Evolutionary conservation across 345 rosid species (phyloP), one percentile per base, ranked within the genome.

Genomic region (Eucalyptus lansdowneana): DNA sequence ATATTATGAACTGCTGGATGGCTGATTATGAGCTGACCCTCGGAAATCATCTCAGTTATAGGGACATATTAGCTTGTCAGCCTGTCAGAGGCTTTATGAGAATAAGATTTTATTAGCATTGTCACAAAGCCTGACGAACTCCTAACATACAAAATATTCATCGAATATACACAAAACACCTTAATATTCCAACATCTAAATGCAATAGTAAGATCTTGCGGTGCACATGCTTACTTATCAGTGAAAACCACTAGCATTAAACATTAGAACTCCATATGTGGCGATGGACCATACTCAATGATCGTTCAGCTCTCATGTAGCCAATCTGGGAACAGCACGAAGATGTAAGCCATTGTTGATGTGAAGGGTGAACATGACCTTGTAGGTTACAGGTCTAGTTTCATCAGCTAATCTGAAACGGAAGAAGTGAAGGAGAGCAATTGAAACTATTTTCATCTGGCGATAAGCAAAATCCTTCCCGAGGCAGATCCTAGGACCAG

Each of bases 401-500:
- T 94, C 96, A 47, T 96, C 95, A 6, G 89, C 94, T 91, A 95
- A 40, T 65, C 92, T 94, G 91, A 96, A 96, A 53, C 91, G 93
- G 88, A 95, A 95, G 92, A 90, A 96, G 15, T 91, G 94, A 83
- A 97, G 93, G 87, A 97, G 95, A 5, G 95, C 95, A 40, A 91
- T 92, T 8, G 98, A 90, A 8, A 92, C 83, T 83, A 97, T 97
- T 95, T 96, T 96, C 98, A 97, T 96, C 88, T 96, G 96, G 85
- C 96, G 60, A 90, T 93, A 95, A 60, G 98, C 99, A 6, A 96
- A 96, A 86, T 95, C 96, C 86, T 94, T 97, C 8, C 97, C 99
- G 1, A 97, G 91, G 86, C 98, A 97, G 56, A 95, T 95, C 56
- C 97, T 91, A 80, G 99, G 98, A 86, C 99, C 99, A 80, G 95